phyloP scores from a whole-genome alignment of 2,329 filamentous ascomycete species.

The Amesomyces nigricolor region DNA sequence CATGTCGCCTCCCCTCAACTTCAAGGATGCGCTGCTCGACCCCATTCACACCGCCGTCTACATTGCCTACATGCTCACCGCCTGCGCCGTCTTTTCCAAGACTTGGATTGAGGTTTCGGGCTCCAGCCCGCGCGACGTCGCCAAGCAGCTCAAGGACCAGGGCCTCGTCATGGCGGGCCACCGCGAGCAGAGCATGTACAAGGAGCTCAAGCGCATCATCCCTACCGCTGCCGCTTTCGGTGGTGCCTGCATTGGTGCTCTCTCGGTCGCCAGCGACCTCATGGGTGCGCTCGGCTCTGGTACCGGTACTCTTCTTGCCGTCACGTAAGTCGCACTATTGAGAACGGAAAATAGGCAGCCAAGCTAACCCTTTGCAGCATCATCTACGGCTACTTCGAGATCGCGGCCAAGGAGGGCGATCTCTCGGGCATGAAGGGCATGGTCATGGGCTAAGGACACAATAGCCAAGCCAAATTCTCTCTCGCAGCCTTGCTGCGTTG shows the following conservation, averaged over 20 bases:
- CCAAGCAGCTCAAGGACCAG: constrained; percentile 99
- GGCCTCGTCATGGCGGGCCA: constrained; percentile 99
- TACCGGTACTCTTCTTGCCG: constrained; percentile 95
- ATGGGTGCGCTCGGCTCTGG: constrained; percentile 93
- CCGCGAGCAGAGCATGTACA: constrained; percentile 99
- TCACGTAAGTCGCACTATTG: constrained; percentile 65
- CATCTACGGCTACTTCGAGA: constrained; percentile 99
- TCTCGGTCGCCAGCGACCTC: constrained; percentile 92
- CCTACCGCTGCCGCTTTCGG: constrained; percentile 97
- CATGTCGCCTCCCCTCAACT: constrained; percentile 97
- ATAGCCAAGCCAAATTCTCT: not conserved
- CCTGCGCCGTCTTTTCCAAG: constrained; percentile 95
- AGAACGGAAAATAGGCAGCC: not conserved
- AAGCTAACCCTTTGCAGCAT: constrained; percentile 57
- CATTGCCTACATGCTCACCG: constrained; percentile 95
- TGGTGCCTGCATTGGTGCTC: constrained; percentile 96
- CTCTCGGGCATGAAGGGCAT: constrained; percentile 74
- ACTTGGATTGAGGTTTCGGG: constrained; percentile 99
- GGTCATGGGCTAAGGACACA: constrained; percentile 56
- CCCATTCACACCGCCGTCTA: constrained; percentile 95
- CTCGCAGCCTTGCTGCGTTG: constrained; percentile 1
- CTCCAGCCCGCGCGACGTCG: constrained; percentile 93
- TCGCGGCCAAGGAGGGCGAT: constrained; percentile 97
- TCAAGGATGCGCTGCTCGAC: constrained; percentile 93
- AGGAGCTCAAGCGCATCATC: constrained; percentile 98